Evolutionary conservation across 1,139 yeast species (phyloP).

Genomic region (Lodderomyces oxycetoniae): DNA sequence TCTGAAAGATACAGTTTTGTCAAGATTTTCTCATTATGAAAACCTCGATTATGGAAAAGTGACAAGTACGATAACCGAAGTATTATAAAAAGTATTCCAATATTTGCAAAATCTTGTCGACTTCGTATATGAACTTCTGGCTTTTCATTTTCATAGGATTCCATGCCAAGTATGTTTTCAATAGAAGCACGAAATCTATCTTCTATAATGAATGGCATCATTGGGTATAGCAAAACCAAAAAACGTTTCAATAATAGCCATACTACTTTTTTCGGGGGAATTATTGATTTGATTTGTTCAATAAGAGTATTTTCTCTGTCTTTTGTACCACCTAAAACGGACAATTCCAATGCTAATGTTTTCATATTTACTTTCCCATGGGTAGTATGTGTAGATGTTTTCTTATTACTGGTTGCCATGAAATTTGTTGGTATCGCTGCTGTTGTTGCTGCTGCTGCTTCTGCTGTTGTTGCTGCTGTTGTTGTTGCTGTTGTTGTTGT

Average conservation of each 20-base stretch:
- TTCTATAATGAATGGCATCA: conserved; percentile 31
- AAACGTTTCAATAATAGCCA: conserved; percentile 27
- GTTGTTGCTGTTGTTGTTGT: not conserved
- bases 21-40: conserved; percentile 24
- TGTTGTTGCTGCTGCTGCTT: conserved; percentile 1
- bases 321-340: conserved; percentile 22
- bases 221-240: conserved; percentile 24
- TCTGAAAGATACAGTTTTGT: conserved; percentile 15
- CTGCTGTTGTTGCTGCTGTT: not conserved
- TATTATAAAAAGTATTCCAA: conserved; percentile 30
- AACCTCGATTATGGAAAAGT: conserved; percentile 30
- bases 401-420: not conserved
- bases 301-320: conserved; percentile 24
- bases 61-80: conserved; percentile 31
- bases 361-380: conserved; percentile 13
- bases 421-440: no score
- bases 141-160: conserved; percentile 16
- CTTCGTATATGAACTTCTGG: conserved; percentile 19
- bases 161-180: conserved; percentile 24
- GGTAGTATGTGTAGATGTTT: not conserved
- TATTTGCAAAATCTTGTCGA: conserved; percentile 28
- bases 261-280: conserved; percentile 27
- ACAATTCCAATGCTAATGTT: conserved; percentile 20
- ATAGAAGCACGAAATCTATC: conserved; percentile 19
- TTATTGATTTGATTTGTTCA: conserved; percentile 24